These are phyloP conservation scores for Trichoderma brevicompactum DNA, from an alignment of 2,329 filamentous ascomycete species.

Conservation along the genomic window DNA sequence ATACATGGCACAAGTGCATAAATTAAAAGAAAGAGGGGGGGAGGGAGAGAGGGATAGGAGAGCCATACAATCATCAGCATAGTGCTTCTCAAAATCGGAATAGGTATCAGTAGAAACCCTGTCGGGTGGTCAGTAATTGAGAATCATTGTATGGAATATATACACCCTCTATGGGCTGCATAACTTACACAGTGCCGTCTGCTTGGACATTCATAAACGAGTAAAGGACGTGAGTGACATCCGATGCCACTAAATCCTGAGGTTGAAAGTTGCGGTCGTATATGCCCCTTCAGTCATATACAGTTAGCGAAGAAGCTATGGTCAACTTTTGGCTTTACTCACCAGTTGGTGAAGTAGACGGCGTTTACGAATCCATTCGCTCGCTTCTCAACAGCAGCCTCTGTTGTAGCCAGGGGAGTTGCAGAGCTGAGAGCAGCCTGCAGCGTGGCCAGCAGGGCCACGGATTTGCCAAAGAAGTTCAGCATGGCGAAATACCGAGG, in stretches of 20 bases:
- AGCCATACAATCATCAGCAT: conserved; percentile 63
- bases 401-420: conserved; percentile 29
- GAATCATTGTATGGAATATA: neutral
- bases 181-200: conserved; percentile 70
- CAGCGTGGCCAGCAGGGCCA: conserved; percentile 38
- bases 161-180: neutral
- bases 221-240: conserved; percentile 79
- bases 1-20: neutral
- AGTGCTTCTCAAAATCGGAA: conserved; percentile 75
- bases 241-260: conserved; percentile 67
- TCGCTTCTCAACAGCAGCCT: conserved; percentile 32
- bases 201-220: conserved; percentile 77
- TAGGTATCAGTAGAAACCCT: conserved; percentile 69
- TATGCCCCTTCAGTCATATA: conserved; percentile 60
- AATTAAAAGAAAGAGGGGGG: too few species aligned
- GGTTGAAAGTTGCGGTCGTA: conserved; percentile 77
- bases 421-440: conserved; percentile 35
- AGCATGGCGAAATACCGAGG: conserved; percentile 22
- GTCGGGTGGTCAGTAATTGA: neutral
- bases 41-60: neutral
- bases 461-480: conserved; percentile 34
- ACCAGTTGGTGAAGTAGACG: conserved; percentile 58
- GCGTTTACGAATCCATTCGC: conserved; percentile 42
- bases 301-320: neutral
- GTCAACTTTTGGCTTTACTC: conserved; percentile 24